These are phyloP conservation scores for Nicotiana otophora DNA, from an alignment of 257 asterid species.

Conservation along the genomic window DNA sequence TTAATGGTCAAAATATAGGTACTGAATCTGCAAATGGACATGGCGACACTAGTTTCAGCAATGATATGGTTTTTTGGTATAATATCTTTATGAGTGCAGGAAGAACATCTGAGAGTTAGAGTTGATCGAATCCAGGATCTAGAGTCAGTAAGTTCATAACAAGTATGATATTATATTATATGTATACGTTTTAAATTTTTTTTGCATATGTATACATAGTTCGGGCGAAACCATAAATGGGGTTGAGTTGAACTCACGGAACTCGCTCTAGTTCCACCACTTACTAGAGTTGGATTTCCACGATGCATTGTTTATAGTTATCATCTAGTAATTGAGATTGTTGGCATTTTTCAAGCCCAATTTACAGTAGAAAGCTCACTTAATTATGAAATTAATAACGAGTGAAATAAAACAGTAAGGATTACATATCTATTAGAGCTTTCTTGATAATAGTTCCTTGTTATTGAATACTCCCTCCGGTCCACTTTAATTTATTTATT, in stretches of 20 bases:
- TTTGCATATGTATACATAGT: too few relatives aligned
- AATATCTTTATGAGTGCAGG: constrained; percentile 20
- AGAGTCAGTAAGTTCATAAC: background rate
- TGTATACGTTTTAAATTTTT: background rate
- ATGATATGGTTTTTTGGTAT: constrained; percentile 33
- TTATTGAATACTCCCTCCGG: too few relatives aligned
- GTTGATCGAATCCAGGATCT: background rate
- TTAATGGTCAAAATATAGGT: background rate
- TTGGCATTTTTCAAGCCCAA: background rate
- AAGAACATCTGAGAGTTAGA: background rate
- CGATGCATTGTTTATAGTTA: background rate
- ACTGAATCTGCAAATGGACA: background rate
- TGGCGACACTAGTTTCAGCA: constrained; percentile 9
- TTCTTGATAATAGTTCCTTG: background rate
- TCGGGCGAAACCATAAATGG: background rate
- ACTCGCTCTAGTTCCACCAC: background rate
- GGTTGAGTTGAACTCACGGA: background rate
- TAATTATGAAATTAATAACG: background rate
- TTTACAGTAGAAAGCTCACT: background rate
- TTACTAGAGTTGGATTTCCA: background rate
- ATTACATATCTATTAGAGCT: background rate
- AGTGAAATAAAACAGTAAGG: background rate
- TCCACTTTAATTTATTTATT: too few relatives aligned
- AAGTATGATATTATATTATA: background rate
- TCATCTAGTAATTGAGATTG: background rate